Evolutionary conservation across 1,139 yeast genomes (phyloP).

Genomic region (Entelexis sorbosivorans): DNA sequence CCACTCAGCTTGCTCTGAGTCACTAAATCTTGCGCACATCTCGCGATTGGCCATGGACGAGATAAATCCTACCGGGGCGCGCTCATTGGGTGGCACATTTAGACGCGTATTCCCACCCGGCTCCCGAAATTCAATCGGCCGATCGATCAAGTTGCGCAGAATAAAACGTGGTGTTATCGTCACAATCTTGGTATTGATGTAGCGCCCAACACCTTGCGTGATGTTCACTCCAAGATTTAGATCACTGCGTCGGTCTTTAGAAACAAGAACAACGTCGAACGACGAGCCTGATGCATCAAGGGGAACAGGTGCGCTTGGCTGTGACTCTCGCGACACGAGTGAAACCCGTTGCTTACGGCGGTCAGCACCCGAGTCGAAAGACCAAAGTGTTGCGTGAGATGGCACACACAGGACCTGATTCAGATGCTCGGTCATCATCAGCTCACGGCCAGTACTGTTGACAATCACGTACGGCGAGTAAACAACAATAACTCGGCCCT

Average conservation of each 20-base stretch:
- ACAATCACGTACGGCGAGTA: slow-evolving; percentile 76
- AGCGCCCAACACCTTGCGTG: slow-evolving; percentile 77
- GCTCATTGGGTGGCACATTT: slow-evolving; percentile 38
- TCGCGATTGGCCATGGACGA: slow-evolving; percentile 23
- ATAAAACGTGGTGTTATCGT: slow-evolving; percentile 76
- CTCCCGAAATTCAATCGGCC: slow-evolving; percentile 54
- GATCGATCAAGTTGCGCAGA: slow-evolving; percentile 49
- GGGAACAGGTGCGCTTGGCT: slow-evolving; percentile 53
- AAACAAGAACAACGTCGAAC: slow-evolving; percentile 48
- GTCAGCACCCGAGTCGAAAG: slow-evolving; percentile 43
- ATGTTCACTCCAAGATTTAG: slow-evolving; percentile 66
- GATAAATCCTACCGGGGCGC: slow-evolving; percentile 57
- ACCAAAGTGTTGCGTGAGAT: slow-evolving; percentile 67
- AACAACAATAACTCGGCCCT: slow-evolving; percentile 45
- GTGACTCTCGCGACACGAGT: slow-evolving; percentile 6
- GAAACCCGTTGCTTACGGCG: slow-evolving; percentile 10
- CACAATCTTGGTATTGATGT: slow-evolving; percentile 64
- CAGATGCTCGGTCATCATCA: slow-evolving; percentile 48
- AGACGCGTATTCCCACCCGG: slow-evolving; percentile 33
- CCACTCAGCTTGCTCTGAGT: slow-evolving; percentile 54
- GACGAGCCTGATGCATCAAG: slow-evolving; percentile 86
- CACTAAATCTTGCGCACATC: slow-evolving; percentile 42
- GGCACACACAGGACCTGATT: slow-evolving; percentile 36
- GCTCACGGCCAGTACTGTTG: slow-evolving; percentile 64
- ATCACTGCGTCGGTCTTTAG: slow-evolving; percentile 52